Percentiles rank a stretch among this genome's conserved stretches.
Conservation (phyloP, 202 grass and related monocot genomes). For the Carex sylvatica region DNA sequence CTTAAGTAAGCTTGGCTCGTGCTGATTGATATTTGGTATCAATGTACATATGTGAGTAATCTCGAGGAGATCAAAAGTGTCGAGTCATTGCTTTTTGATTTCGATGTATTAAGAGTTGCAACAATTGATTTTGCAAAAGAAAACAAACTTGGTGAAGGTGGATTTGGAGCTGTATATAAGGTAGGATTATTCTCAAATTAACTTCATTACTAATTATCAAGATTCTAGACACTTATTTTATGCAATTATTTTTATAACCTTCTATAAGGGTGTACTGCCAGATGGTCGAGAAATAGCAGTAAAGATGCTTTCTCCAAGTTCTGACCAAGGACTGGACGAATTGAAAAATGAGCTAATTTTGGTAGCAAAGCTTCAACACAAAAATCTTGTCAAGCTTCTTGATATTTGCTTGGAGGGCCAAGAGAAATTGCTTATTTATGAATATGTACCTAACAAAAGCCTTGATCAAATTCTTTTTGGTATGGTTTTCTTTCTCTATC, state of each 20-base stretch:
- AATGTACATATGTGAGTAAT: slow-evolving; percentile 35
- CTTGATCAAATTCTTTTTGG: slow-evolving; percentile 57
- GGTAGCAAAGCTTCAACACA: slow-evolving; percentile 65
- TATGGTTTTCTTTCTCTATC: neutral
- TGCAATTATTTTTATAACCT: neutral
- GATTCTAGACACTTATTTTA: neutral
- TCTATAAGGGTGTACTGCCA: slow-evolving; percentile 36
- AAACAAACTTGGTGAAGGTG: slow-evolving; percentile 95
- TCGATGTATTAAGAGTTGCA: slow-evolving; percentile 41
- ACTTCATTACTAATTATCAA: neutral
- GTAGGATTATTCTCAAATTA: slow-evolving; percentile 18
- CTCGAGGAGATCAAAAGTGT: slow-evolving; percentile 49
- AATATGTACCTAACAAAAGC: slow-evolving; percentile 60
- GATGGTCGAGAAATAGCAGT: slow-evolving; percentile 55
- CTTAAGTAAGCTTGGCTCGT: neutral
- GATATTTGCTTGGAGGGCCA: slow-evolving; percentile 51
- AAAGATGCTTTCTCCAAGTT: slow-evolving; percentile 45
- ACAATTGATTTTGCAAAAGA: slow-evolving; percentile 57
- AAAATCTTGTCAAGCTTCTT: slow-evolving; percentile 58
- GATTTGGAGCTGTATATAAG: slow-evolving; percentile 87
- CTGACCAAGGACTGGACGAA: slow-evolving; percentile 46
- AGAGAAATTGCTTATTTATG: slow-evolving; percentile 58
- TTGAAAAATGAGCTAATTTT: slow-evolving; percentile 57
- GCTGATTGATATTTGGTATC: neutral
- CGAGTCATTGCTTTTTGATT: slow-evolving; percentile 58